These are phyloP conservation scores for Penicillium chermesinum DNA, from an alignment of 495 filamentous ascomycete species.

Conservation along the genomic window DNA sequence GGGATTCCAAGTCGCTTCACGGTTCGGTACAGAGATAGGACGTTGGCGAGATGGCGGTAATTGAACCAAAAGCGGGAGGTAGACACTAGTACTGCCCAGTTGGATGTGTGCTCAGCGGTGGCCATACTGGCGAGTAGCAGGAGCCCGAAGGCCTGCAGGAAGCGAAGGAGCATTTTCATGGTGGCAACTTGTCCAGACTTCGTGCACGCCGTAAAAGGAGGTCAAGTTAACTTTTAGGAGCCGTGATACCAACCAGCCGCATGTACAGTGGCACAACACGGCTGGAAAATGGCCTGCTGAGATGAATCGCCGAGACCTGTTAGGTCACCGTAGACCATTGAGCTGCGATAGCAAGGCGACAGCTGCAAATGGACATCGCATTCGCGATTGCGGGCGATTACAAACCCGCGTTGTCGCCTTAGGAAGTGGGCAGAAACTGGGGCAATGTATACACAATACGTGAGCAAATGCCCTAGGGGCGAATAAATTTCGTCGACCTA, in stretches of 20 bases:
- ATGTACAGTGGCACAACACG: background rate
- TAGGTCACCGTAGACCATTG: background rate
- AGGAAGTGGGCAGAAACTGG: background rate
- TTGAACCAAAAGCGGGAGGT: constrained; percentile 99
- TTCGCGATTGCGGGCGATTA: background rate
- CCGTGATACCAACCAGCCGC: background rate
- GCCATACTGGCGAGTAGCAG: constrained; percentile 40
- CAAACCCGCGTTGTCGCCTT: background rate
- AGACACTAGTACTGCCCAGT: constrained; percentile 96
- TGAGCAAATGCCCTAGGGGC: too few species aligned
- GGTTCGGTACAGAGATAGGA: constrained; percentile 94
- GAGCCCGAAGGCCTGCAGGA: constrained; percentile 35
- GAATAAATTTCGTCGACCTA: too few species aligned
- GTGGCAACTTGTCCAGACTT: constrained; percentile 1
- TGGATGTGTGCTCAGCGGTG: constrained; percentile 82
- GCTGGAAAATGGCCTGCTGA: background rate
- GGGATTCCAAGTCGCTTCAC: constrained; percentile 97
- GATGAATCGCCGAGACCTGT: background rate
- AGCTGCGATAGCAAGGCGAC: background rate
- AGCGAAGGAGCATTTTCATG: constrained; percentile 27
- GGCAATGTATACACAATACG: too few species aligned
- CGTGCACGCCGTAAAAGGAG: background rate
- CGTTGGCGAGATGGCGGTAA: constrained; percentile 96
- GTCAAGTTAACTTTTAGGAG: background rate
- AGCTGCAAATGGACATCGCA: background rate